Conservation (phyloP, 169 alveolate genomes). For the Fabrea salina region DNA sequence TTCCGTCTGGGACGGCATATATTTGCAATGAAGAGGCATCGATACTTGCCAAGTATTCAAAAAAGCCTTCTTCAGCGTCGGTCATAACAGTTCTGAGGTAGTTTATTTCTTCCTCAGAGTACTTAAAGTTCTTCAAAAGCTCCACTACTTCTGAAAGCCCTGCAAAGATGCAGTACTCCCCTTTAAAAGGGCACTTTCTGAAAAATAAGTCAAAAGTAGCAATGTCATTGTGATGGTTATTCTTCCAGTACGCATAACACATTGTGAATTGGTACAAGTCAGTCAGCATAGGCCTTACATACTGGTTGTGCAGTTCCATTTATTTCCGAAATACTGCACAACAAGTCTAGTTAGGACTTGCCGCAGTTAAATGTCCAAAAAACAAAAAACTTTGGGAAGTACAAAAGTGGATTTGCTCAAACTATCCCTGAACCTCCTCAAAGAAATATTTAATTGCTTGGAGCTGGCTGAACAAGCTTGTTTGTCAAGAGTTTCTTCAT, state of each 20-base stretch:
- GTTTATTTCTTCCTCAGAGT: constrained; percentile 71
- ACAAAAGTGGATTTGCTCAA: too few species aligned
- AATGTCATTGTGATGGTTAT: constrained; percentile 67
- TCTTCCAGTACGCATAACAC: constrained; percentile 63
- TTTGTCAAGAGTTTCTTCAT: too few species aligned
- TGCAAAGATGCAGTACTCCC: constrained; percentile 77
- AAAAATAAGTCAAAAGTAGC: constrained; percentile 85
- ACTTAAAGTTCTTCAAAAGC: constrained; percentile 68
- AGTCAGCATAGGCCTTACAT: constrained; percentile 50
- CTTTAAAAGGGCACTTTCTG: constrained; percentile 88
- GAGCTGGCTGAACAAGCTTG: too few species aligned
- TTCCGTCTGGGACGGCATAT: constrained; percentile 69
- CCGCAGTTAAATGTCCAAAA: too few species aligned
- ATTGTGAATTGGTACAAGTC: constrained; percentile 66
- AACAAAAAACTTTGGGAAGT: too few species aligned
- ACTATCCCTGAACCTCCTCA: too few species aligned
- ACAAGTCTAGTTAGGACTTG: too few species aligned
- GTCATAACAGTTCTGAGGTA: constrained; percentile 57
- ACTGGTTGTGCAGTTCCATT: constrained; percentile 17
- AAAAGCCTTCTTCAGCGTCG: constrained; percentile 55
- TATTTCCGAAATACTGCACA: too few species aligned
- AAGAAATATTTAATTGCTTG: too few species aligned
- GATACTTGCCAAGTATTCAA: constrained; percentile 61
- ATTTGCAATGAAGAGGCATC: constrained; percentile 54
- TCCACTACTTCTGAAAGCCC: constrained; percentile 80